Conservation (phyloP, 1,284 basidiomycete species). For the Cutaneotrichosporon cavernicola region DNA sequence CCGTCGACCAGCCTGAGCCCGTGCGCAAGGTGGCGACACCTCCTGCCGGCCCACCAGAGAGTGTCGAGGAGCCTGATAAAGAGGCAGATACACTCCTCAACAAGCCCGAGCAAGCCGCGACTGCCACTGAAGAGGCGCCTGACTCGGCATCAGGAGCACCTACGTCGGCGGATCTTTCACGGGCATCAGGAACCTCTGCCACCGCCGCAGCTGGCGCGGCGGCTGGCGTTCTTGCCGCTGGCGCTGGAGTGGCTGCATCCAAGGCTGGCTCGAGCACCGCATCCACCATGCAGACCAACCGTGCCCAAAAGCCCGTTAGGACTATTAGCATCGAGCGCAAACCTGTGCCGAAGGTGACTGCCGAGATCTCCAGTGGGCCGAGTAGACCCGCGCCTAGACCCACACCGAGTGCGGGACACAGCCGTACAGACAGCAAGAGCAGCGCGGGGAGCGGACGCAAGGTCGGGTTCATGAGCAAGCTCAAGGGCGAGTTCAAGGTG, state of each 20-base stretch:
- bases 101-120: no score
- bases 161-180: no score
- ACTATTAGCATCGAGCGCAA: slow-evolving; percentile 15
- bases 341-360: not conserved
- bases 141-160: no score
- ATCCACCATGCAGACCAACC: not conserved
- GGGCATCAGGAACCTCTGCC: no score
- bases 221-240: not conserved
- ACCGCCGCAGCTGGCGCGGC: not conserved
- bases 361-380: not conserved
- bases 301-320: no score
- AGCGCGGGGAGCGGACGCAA: slow-evolving; percentile 25
- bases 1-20: not conserved
- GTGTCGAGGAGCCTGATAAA: no score
- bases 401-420: not conserved
- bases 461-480: slow-evolving; percentile 44
- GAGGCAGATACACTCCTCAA: no score
- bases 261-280: not conserved
- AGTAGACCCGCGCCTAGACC: not conserved
- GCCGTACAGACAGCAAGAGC: slow-evolving; percentile 13
- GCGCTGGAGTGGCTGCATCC: not conserved
- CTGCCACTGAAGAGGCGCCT: no score
- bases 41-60: no score
- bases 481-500: slow-evolving; percentile 47
- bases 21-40: not conserved